Conservation (phyloP, 2,329 filamentous ascomycete species). For the Botrytis fabae region DNA sequence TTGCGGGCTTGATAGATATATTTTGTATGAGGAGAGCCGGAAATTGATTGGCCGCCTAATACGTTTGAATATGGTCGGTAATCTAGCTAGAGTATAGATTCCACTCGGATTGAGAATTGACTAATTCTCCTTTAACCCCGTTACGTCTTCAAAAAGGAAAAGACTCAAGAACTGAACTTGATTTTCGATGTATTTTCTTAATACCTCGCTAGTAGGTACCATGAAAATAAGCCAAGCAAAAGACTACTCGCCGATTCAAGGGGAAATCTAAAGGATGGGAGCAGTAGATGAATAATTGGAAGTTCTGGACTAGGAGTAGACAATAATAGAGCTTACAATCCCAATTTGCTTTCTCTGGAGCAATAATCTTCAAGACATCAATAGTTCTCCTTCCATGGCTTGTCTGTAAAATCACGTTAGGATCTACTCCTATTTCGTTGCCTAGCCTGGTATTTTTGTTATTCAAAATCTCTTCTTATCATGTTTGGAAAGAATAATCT, state of each 20-base stretch:
- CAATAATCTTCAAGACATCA: conserved; percentile 76
- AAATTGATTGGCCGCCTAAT: rapidly evolving
- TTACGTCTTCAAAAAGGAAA: not conserved
- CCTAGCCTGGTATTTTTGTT: conserved; percentile 59
- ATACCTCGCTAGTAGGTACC: not conserved
- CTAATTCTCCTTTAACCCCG: rapidly evolving
- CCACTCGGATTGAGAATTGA: not conserved
- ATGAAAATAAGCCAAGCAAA: not conserved
- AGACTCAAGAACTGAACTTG: not conserved
- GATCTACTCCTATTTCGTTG: conserved; percentile 78
- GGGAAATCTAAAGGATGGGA: not conserved
- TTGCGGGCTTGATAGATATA: not conserved
- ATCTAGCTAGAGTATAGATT: not conserved
- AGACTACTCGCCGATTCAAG: not conserved
- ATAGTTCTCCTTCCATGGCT: conserved; percentile 91
- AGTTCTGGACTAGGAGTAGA: not conserved
- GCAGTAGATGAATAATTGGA: not conserved
- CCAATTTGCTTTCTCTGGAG: conserved; percentile 85
- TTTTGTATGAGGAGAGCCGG: not conserved
- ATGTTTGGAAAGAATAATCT: conserved; percentile 2
- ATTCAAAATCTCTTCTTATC: not conserved
- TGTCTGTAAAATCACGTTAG: conserved; percentile 81
- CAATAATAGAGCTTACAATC: conserved; percentile 66
- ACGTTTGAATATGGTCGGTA: rapidly evolving
- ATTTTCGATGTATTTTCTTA: not conserved